A percentile compares a stretch with the other conserved stretches of the same genome.
Conservation (phyloP, 2,329 filamentous ascomycete genomes). For the Nemania serpens region DNA sequence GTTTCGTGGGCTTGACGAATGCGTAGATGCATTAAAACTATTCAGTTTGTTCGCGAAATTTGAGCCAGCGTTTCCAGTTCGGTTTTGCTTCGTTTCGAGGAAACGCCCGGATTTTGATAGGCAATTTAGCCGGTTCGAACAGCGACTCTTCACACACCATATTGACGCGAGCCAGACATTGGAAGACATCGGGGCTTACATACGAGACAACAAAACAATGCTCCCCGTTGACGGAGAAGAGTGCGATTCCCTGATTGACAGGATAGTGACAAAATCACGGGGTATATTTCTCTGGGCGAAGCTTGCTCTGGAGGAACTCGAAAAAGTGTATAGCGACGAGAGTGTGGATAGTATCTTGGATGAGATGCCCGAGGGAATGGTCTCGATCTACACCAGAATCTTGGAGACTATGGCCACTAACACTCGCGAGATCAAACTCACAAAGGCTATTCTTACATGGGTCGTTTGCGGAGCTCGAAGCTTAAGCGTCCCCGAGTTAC, state of each 20-base stretch:
- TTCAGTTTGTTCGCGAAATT: conserved; percentile 2
- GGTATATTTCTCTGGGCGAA: conserved; percentile 12
- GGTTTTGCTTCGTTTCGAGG: conserved; percentile 5
- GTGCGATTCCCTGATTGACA: background rate
- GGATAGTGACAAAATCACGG: conserved; percentile 4
- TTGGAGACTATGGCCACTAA: conserved; percentile 9
- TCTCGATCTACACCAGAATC: background rate
- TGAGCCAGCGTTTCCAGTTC: conserved; percentile 4
- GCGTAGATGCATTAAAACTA: conserved; percentile 2
- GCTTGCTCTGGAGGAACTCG: conserved; percentile 9
- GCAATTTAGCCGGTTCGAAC: background rate
- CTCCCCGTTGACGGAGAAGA: conserved; percentile 1
- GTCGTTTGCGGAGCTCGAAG: conserved; percentile 5
- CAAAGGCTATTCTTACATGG: conserved; percentile 11
- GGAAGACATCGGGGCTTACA: conserved; percentile 1
- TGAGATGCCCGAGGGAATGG: conserved; percentile 12
- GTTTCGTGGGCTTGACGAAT: conserved; percentile 13
- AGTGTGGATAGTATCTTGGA: conserved; percentile 3
- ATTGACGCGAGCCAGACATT: background rate
- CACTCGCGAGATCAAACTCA: conserved; percentile 15
- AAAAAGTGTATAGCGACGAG: conserved; percentile 10
- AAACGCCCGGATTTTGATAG: conserved; percentile 3
- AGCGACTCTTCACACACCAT: conserved; percentile 1
- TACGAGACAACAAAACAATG: background rate
- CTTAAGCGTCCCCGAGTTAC: conserved; percentile 6